These are phyloP conservation scores for Polygonum maritimum DNA, from an alignment of 148 eudicot species.

Conservation along the genomic window DNA sequence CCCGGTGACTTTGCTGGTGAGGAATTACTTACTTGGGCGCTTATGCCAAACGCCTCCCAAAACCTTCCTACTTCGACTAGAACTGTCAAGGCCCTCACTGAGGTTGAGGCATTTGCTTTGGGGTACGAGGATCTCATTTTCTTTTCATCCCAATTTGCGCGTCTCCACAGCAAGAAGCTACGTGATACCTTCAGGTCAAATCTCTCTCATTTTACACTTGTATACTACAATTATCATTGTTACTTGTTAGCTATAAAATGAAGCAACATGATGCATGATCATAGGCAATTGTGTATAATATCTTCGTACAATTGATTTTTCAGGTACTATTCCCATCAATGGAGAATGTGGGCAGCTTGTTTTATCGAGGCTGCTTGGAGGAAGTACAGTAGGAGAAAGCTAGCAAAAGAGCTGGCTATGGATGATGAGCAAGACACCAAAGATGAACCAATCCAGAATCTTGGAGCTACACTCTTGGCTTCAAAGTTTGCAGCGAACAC, in stretches of 20 bases:
- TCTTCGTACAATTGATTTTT: conserved; percentile 7
- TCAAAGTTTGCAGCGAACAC: conserved; percentile 59
- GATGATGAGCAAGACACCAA: conserved; percentile 20
- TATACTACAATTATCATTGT: not conserved
- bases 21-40: conserved; percentile 79
- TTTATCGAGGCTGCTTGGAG: conserved; percentile 78
- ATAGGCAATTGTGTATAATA: no score
- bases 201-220: not conserved
- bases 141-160: conserved; percentile 61
- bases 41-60: conserved; percentile 47
- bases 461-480: conserved; percentile 55
- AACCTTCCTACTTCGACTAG: conserved; percentile 68
- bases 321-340: conserved; percentile 74
- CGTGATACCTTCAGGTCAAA: conserved; percentile 56
- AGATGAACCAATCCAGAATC: conserved; percentile 22
- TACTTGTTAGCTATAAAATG: not conserved
- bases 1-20: conserved; percentile 93
- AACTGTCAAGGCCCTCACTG: conserved; percentile 56
- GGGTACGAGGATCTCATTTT: conserved; percentile 72
- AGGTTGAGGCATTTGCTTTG: conserved; percentile 90
- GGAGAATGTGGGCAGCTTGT: conserved; percentile 89
- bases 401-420: conserved; percentile 40
- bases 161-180: conserved; percentile 81
- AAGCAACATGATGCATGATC: not conserved
- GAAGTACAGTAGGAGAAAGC: conserved; percentile 34